Evolutionary conservation across 306 rosid species (phyloP), one percentile per base, ranked within the genome.

Genomic region (Cucurbita argyrosperma): DNA sequence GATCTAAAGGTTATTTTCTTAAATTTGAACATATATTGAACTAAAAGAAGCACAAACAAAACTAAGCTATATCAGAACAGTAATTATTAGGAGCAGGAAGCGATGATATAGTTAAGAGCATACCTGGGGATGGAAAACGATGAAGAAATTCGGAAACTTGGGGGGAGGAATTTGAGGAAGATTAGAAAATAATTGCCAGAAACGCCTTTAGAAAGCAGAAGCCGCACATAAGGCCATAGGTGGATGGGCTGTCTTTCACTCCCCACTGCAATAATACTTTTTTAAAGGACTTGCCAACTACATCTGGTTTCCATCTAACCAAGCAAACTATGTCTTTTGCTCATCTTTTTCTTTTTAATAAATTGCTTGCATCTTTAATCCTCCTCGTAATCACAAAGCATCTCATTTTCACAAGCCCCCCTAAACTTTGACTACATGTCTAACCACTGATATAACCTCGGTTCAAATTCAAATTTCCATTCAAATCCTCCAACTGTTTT

Each of bases 211-310:
- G 62, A 38, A 82, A 76, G 79, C 75, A 80, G 81, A 77, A 81
- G 69, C 70, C 76, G 76, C 60, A 65, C 81, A 72, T 76, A 62
- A 42, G 67, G 81, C 58, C 87, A 82, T 79, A 69, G 74, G 84
- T 18, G 81, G 73, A 51, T 82, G 81, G 83, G 76, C 77, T 83
- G 70, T 83, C 91, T 78, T 58, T 85, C 62, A 66, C 72, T 69
- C 59, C 12, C 12, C 74, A 26, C 74, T 63, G 19, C 59, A 74
- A 74, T 49, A 77, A 35, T 77, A 60, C 68, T 58, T 79, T 84
- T 68, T 46, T 37, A 79, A 78, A 62, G 80, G 83, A 84, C 79
- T 74, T 74, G 92, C 87, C 92, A 90, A 84, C 97, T 87, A 95
- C 76, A n/a, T 76, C 82, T 82, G 43, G 90, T 76, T 85, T 65